Base-by-base conservation (phyloP, 2,329 filamentous ascomycete species). In the Mycosphaerelloides madeirae region DNA sequence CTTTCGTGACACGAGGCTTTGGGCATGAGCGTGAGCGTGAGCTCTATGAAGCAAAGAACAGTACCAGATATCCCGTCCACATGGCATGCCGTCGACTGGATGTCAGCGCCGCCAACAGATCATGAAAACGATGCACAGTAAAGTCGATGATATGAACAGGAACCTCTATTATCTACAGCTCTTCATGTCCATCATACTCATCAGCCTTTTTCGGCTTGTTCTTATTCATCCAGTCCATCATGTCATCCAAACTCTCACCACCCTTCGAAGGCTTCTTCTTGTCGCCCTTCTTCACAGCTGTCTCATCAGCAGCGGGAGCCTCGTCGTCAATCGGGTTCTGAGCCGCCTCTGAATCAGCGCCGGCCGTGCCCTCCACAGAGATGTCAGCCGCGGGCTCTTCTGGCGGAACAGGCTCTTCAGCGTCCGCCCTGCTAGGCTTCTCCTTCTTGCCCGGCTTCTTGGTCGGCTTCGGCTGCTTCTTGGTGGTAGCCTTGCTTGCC, bases 241-340 rank as follows among this genome's bases (percentile, higher is more conserved):
- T 51, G n/a, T 55, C 53, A 19, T 55, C 50, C 12, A 53, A 50
- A 34, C 46, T 49, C 44, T 55, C 53, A 3, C 33, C 49, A 8
- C 52, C 52, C 40, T 46, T 44, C 12, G 44, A 39, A 6, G 50
- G 47, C 47, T 46, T 49, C 8, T 44, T 15, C 19, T 41, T 35
- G 20, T 38, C 41, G n/a, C 34, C 46, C 42, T 44, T 44, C 33
- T 43, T 37, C 3, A 14, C 13, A 5, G 22, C 22, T 25, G 22
- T 25, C 22, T 25, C 22, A 9, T 25, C 22, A 25, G 22, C 22
- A 25, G 22, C 22, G 9, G 22, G 22, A 25, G 22, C 22, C 22
- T 37, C 34, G 8, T 37, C 34, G 19, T 37, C 18, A 14, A 37
- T 15, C 19, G 28, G 33, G 11, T 13, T 28, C 25, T 43, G 20